Percentiles rank a stretch among this genome's conserved stretches.
Evolutionary conservation across 2,329 filamentous ascomycete genomes (phyloP).

Genomic region (Cucurbitaria berberidis): DNA sequence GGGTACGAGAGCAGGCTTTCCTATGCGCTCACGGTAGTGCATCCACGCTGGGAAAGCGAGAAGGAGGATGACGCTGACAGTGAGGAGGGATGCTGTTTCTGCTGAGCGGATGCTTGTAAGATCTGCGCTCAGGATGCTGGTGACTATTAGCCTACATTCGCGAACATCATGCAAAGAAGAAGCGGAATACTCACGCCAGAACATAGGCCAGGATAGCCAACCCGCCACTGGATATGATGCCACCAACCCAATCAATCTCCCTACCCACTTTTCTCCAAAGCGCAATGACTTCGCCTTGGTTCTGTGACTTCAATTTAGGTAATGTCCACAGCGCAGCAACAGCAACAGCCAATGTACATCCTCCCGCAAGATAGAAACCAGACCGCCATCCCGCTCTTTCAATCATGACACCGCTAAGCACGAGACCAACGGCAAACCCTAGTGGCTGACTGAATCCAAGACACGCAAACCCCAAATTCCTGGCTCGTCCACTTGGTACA

Average conservation of each 20-base stretch:
- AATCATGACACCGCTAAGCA: conserved; percentile 58
- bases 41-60: conserved; percentile 41
- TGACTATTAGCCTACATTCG: conserved; percentile 7
- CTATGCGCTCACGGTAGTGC: conserved; percentile 30
- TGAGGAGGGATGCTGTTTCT: conserved; percentile 27
- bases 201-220: conserved; percentile 32
- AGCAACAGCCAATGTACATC: conserved; percentile 45
- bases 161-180: neutral
- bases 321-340: conserved; percentile 38
- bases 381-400: conserved; percentile 58
- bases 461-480: conserved; percentile 47
- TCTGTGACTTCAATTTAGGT: conserved; percentile 23
- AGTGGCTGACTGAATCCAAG: conserved; percentile 56
- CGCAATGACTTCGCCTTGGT: neutral
- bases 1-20: conserved; percentile 33
- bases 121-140: conserved; percentile 33
- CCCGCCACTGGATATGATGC: conserved; percentile 29
- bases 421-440: conserved; percentile 59
- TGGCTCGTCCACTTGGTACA: conserved; percentile 29
- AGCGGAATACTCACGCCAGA: conserved; percentile 26
- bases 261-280: conserved; percentile 20
- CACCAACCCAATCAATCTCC: conserved; percentile 41
- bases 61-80: conserved; percentile 31
- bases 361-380: conserved; percentile 53
- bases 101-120: conserved; percentile 29